A percentile compares a stretch with the other conserved stretches of the same genome.
Evolutionary conservation across 306 rosid genomes (phyloP).

Genomic region (Glycine tomentella): DNA sequence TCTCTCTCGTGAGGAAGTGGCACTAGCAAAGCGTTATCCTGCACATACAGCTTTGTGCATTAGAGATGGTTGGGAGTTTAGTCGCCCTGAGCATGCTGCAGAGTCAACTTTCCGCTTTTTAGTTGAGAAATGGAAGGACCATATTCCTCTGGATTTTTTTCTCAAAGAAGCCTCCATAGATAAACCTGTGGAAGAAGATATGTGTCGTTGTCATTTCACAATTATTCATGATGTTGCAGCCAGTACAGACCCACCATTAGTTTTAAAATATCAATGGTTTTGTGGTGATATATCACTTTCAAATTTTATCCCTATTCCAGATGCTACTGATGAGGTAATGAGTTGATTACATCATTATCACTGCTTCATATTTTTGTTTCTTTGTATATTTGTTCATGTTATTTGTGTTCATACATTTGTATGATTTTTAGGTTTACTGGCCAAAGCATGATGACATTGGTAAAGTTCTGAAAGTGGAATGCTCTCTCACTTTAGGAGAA

Average conservation of each 20-base stretch:
- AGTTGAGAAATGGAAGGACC: constrained; percentile 88
- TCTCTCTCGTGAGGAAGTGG: constrained; percentile 79
- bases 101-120: constrained; percentile 88
- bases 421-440: constrained; percentile 75
- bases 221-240: constrained; percentile 64
- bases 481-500: constrained; percentile 76
- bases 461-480: constrained; percentile 86
- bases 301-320: constrained; percentile 69
- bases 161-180: constrained; percentile 86
- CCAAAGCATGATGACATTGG: constrained; percentile 87
- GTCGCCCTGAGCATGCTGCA: constrained; percentile 77
- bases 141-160: constrained; percentile 69
- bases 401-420: constrained; percentile 39
- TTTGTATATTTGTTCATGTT: neutral
- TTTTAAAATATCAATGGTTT: constrained; percentile 91
- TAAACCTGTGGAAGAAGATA: constrained; percentile 89
- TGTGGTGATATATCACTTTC: constrained; percentile 76
- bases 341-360: constrained; percentile 34
- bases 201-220: constrained; percentile 82
- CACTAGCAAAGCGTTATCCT: constrained; percentile 87
- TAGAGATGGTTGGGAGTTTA: constrained; percentile 96
- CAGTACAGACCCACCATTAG: constrained; percentile 57
- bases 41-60: constrained; percentile 86
- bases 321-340: constrained; percentile 84
- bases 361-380: constrained; percentile 35